These are phyloP conservation scores for Aspergillus niger DNA, from an alignment of 2,329 filamentous ascomycete species.

Conservation along the genomic window DNA sequence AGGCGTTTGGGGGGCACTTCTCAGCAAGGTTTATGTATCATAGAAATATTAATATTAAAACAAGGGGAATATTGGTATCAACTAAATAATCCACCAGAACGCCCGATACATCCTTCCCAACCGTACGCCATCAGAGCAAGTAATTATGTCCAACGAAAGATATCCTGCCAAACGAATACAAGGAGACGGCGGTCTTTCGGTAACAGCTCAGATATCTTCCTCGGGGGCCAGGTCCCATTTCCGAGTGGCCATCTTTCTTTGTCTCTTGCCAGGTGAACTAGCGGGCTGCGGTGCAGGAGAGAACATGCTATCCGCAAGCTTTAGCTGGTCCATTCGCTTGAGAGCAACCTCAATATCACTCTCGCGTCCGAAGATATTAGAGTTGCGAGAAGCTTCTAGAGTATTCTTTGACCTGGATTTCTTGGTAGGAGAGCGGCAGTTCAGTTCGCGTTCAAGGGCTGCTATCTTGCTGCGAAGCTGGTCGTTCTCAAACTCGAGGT, in stretches of 20 bases:
- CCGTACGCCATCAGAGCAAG: neutral
- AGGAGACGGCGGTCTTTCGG: neutral
- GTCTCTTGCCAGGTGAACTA: slow-evolving; percentile 40
- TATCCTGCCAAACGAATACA: neutral
- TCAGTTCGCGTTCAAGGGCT: slow-evolving; percentile 66
- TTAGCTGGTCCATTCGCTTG: slow-evolving; percentile 43
- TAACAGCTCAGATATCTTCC: slow-evolving; percentile 33
- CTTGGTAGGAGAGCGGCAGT: slow-evolving; percentile 64
- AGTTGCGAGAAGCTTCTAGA: slow-evolving; percentile 28
- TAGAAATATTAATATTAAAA: neutral
- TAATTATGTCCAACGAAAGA: neutral
- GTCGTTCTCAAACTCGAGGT: slow-evolving; percentile 71
- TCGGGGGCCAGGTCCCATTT: slow-evolving; percentile 52
- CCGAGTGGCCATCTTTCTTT: slow-evolving; percentile 48
- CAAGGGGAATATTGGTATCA: neutral
- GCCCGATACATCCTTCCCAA: neutral
- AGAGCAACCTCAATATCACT: slow-evolving; percentile 44
- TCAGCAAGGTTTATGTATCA: neutral
- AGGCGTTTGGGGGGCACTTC: neutral
- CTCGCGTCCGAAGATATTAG: slow-evolving; percentile 37
- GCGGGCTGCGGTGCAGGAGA: slow-evolving; percentile 27
- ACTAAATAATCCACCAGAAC: neutral
- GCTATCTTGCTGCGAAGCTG: slow-evolving; percentile 66
- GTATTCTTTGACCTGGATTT: slow-evolving; percentile 40
- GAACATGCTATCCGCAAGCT: slow-evolving; percentile 39